Percentiles rank a stretch among this genome's conserved stretches.
These are phyloP conservation scores for Tinospora cordifolia DNA, from an alignment of 164 flowering plant genomes.

Conservation along the genomic window DNA sequence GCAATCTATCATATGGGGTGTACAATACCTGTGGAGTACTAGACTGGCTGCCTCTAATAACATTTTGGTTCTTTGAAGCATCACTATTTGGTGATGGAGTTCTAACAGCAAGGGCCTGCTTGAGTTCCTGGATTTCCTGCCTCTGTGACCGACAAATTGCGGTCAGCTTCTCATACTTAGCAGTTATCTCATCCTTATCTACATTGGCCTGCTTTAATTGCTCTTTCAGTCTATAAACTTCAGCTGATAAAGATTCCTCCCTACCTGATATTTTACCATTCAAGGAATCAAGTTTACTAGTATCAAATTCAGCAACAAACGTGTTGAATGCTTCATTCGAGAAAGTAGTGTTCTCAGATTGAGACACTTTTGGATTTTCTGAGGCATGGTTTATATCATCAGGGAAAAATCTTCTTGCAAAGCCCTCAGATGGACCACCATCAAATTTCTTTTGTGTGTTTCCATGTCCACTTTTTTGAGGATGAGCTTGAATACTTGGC, in stretches of 20 bases:
- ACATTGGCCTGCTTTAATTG: slow-evolving; percentile 52
- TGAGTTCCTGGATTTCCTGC: slow-evolving; percentile 92
- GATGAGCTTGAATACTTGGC: slow-evolving; percentile 19
- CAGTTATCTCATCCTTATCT: slow-evolving; percentile 75
- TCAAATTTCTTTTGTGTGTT: slow-evolving; percentile 21
- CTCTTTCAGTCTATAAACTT: slow-evolving; percentile 63
- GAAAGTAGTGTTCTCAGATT: slow-evolving; percentile 28
- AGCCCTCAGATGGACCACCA: slow-evolving; percentile 38
- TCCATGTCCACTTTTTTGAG: slow-evolving; percentile 24
- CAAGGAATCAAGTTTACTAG: slow-evolving; percentile 37
- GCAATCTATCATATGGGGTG: background rate
- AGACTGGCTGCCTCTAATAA: slow-evolving; percentile 29
- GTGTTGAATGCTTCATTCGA: slow-evolving; percentile 52
- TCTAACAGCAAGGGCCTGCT: slow-evolving; percentile 61
- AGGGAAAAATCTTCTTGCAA: slow-evolving; percentile 41
- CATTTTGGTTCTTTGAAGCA: slow-evolving; percentile 28
- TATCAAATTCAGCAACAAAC: slow-evolving; percentile 82
- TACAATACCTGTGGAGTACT: slow-evolving; percentile 37
- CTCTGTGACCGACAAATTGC: slow-evolving; percentile 93
- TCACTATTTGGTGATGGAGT: slow-evolving; percentile 56
- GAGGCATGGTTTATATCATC: slow-evolving; percentile 24
- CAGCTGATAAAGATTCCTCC: slow-evolving; percentile 48
- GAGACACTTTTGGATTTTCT: slow-evolving; percentile 31
- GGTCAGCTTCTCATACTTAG: slow-evolving; percentile 82
- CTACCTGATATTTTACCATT: slow-evolving; percentile 22